Evolutionary conservation across 2,329 filamentous ascomycete species (phyloP).

Genomic region (Periconia sp.): DNA sequence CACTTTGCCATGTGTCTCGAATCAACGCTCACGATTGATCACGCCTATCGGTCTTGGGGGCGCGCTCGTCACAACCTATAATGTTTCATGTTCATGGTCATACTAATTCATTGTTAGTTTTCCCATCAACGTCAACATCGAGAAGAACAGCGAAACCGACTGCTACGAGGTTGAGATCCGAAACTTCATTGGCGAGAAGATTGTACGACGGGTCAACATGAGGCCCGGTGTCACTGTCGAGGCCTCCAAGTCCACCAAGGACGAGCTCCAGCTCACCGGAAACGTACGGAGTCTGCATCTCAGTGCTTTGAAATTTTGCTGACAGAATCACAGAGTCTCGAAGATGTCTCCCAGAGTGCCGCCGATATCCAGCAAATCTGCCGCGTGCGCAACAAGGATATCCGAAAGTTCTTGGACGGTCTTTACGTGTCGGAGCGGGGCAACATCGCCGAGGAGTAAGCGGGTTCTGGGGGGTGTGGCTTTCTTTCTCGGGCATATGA

Average conservation of each 20-base stretch:
- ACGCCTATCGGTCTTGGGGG: not conserved
- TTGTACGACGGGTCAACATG: conserved; percentile 91
- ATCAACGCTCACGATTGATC: not conserved
- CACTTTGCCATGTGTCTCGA: not conserved
- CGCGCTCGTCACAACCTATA: not conserved
- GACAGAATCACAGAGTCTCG: conserved; percentile 66
- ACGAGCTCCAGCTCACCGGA: conserved; percentile 90
- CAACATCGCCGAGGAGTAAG: conserved; percentile 78
- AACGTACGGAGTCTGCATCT: conserved; percentile 60
- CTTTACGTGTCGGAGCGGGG: conserved; percentile 99
- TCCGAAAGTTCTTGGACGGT: conserved; percentile 99
- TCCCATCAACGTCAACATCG: conserved; percentile 99
- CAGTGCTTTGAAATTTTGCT: conserved; percentile 15
- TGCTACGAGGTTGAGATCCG: conserved; percentile 95
- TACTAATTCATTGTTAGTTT: conserved; percentile 62
- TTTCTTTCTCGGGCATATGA: conserved; percentile 50
- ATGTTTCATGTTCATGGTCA: too few relatives aligned
- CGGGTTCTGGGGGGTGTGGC: conserved; percentile 38
- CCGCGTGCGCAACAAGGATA: conserved; percentile 99
- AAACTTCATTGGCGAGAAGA: conserved; percentile 84
- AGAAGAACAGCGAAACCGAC: conserved; percentile 92
- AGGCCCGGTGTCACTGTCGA: conserved; percentile 88
- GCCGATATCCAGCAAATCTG: conserved; percentile 99
- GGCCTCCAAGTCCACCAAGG: conserved; percentile 92
- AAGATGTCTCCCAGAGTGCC: conserved; percentile 96